phyloP scores from a whole-genome alignment of 1,139 yeast genomes.

The Magnusiomyces clavatus region DNA sequence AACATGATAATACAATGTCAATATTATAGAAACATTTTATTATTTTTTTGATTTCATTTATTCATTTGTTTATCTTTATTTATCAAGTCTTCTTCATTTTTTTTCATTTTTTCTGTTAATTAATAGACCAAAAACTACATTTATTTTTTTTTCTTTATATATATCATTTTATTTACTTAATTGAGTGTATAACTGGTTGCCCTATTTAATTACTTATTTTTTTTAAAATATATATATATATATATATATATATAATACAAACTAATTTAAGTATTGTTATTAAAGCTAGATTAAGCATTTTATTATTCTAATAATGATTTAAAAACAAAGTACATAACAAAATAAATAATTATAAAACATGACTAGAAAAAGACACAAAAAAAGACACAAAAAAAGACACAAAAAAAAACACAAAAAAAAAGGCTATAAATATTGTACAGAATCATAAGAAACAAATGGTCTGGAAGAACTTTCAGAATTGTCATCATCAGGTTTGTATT shows the following conservation, averaged over 20 bases:
- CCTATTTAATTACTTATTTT: background rate
- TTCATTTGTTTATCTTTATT: background rate
- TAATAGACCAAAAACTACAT: background rate
- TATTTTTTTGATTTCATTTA: background rate
- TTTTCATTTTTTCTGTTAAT: background rate
- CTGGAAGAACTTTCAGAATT: no score
- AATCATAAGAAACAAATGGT: no score
- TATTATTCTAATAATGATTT: no score
- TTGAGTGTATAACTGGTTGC: background rate
- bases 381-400: background rate
- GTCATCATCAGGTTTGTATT: no score
- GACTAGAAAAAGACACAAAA: background rate
- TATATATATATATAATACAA: no score
- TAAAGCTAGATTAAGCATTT: no score
- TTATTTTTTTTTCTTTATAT: background rate
- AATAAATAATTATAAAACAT: background rate
- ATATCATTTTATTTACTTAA: background rate
- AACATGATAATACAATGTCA: constrained; percentile 95
- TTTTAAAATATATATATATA: no score
- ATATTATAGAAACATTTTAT: constrained; percentile 40
- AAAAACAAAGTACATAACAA: no score
- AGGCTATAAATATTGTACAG: background rate
- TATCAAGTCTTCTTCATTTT: background rate
- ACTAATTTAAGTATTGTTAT: no score
- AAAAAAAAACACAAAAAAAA: background rate